Percentiles rank a stretch among this genome's conserved stretches.
Conservation (phyloP, 2,329 filamentous ascomycete genomes). For the Dothiorella sarmentorum region DNA sequence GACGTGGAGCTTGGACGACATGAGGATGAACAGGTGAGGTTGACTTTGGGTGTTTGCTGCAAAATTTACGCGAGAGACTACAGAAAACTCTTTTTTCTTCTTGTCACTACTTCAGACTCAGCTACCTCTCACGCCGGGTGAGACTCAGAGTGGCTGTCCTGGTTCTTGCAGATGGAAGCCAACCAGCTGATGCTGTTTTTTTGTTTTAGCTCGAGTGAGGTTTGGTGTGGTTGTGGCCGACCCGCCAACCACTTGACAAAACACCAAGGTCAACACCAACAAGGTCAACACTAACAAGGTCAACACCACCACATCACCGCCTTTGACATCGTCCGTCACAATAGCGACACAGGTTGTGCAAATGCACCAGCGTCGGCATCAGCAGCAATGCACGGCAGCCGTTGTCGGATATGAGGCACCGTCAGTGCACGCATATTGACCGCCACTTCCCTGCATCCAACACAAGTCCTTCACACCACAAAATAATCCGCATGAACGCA, state of each 20-base stretch:
- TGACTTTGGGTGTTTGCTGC: conserved; percentile 39
- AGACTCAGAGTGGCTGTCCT: too few relatives aligned
- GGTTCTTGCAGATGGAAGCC: too few relatives aligned
- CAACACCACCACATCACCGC: neutral
- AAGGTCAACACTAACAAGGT: too few relatives aligned
- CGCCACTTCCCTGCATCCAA: neutral
- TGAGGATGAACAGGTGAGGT: too few relatives aligned
- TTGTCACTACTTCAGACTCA: too few relatives aligned
- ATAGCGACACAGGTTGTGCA: conserved; percentile 21
- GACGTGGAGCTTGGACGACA: conserved; percentile 50
- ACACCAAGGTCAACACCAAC: too few relatives aligned
- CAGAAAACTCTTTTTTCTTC: too few relatives aligned
- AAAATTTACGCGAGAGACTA: conserved; percentile 19
- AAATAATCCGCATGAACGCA: too few relatives aligned
- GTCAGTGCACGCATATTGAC: conserved; percentile 4
- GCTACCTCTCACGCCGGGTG: too few relatives aligned
- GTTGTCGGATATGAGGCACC: neutral
- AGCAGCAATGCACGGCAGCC: neutral
- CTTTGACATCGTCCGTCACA: neutral
- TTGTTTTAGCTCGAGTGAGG: too few relatives aligned
- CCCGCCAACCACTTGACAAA: too few relatives aligned
- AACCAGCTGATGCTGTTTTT: too few relatives aligned
- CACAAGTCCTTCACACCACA: neutral
- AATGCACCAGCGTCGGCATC: neutral
- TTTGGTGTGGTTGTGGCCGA: neutral